Evolutionary conservation across 306 rosid species (phyloP).

Genomic region (Cucumis sativus): DNA sequence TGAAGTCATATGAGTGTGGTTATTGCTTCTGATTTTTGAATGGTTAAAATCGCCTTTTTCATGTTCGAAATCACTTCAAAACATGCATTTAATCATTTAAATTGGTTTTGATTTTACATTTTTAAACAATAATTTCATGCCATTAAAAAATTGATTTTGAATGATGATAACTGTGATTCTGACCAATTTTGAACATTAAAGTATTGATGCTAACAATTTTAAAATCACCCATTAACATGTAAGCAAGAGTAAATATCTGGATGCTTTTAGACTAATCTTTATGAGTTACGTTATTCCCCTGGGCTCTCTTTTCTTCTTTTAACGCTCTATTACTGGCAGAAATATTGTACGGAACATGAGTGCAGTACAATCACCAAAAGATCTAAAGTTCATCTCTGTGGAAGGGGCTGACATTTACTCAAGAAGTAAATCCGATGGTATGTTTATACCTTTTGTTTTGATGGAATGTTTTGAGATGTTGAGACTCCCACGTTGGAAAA

Average conservation of each 20-base stretch:
- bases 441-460: background rate
- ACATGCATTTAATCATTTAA: too few species aligned
- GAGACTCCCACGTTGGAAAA: too few species aligned
- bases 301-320: background rate
- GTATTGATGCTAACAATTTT: too few species aligned
- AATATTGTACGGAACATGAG: slow-evolving; percentile 32
- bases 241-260: background rate
- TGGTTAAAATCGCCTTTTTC: too few species aligned
- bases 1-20: background rate
- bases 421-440: slow-evolving; percentile 44
- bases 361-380: slow-evolving; percentile 18
- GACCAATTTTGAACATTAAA: too few species aligned
- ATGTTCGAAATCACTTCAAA: too few species aligned
- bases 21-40: background rate
- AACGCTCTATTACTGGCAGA: slow-evolving; percentile 13
- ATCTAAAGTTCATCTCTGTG: slow-evolving; percentile 46
- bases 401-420: slow-evolving; percentile 37
- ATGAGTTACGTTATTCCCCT: background rate
- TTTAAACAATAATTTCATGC: too few species aligned
- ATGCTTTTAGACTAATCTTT: background rate
- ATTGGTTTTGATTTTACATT: too few species aligned
- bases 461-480: background rate
- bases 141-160: too few species aligned
- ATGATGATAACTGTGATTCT: too few species aligned
- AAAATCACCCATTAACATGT: too few species aligned